These are phyloP conservation scores for Tulasnella sp. DNA, from an alignment of 768 basidiomycete genomes.

Conservation along the genomic window DNA sequence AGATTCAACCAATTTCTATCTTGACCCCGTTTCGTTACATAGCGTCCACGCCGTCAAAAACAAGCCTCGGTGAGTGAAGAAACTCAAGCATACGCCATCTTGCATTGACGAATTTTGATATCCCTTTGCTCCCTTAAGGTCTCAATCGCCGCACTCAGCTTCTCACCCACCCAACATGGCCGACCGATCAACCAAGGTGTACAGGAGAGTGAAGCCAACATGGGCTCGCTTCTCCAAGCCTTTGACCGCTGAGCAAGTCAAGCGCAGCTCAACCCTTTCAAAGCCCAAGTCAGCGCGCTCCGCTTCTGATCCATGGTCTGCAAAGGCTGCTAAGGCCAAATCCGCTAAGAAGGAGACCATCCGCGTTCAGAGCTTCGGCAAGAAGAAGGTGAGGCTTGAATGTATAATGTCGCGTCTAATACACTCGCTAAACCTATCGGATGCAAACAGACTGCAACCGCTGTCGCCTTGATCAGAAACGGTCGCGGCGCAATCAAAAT, in stretches of 20 bases:
- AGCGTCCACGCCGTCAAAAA: neutral
- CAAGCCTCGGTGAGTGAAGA: neutral
- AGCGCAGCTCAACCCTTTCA: constrained; percentile 1
- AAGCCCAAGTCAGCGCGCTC: neutral
- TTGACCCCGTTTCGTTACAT: neutral
- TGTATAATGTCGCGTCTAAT: neutral
- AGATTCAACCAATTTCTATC: neutral
- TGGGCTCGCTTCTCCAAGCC: neutral
- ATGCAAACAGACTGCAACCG: constrained; percentile 76
- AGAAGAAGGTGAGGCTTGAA: constrained; percentile 78
- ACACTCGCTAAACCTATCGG: neutral
- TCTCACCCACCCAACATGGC: neutral
- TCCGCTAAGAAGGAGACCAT: constrained; percentile 9
- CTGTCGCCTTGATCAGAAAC: constrained; percentile 93
- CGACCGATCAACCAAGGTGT: neutral
- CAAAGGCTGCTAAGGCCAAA: neutral
- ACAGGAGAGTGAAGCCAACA: neutral
- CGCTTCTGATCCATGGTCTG: neutral
- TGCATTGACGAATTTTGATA: neutral
- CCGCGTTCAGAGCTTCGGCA: constrained; percentile 92
- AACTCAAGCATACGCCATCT: neutral
- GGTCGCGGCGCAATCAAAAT: constrained; percentile 94
- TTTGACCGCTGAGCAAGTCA: neutral
- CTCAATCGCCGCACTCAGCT: neutral
- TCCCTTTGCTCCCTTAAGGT: neutral